Base-by-base conservation (phyloP, 768 basidiomycete species). In the Suillus occidentalis region DNA sequence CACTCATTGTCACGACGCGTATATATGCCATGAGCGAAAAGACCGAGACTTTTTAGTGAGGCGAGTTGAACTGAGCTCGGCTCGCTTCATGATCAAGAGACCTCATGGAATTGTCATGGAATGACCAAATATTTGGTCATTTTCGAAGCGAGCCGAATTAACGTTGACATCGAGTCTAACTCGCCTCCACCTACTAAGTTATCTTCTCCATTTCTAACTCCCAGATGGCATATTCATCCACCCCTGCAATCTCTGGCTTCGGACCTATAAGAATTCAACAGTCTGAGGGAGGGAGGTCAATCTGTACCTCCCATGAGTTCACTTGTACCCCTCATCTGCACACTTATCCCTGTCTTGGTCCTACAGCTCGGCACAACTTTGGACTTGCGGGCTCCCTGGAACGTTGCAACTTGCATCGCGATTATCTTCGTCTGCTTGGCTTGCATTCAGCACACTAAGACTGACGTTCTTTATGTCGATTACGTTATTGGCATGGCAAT, bases 401-500 rank as follows among this genome's bases (percentile, higher is more conserved):
- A 55, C 36, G 5, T 55, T 20, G 20, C 18, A 20, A 34, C 53
- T 55, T 55, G 53, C 20, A 10, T 10, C 18, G 10, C 10, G 53
- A 5, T 55, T 12, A 6, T 55, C 53, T 6, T 55, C 2, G 31
- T 55, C 34, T 55, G 53, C 53, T 36, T 6, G 34, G 36, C 34
- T 55, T 55, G 53, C 53, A 55, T 55, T n/a, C 53, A n/a, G 34
- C 31, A 36, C 36, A 20, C 34, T 13, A 36, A 20, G 34, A n/a
- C 53, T 7, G 6, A 34, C 20, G 12, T 55, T 10, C 20, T 55
- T 36, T 34, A 36, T 6, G 6, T 36, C 6, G 60, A 68, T 50
- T 67, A 62, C 18, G 25, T 58, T 22, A 20, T 61, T 16, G 68
- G 63, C 49, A 49, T 61, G 13, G 57, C 37, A 5, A 47, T 65